Conservation (phyloP, 2,329 filamentous ascomycete genomes). For the Ophiostoma populinum region DNA sequence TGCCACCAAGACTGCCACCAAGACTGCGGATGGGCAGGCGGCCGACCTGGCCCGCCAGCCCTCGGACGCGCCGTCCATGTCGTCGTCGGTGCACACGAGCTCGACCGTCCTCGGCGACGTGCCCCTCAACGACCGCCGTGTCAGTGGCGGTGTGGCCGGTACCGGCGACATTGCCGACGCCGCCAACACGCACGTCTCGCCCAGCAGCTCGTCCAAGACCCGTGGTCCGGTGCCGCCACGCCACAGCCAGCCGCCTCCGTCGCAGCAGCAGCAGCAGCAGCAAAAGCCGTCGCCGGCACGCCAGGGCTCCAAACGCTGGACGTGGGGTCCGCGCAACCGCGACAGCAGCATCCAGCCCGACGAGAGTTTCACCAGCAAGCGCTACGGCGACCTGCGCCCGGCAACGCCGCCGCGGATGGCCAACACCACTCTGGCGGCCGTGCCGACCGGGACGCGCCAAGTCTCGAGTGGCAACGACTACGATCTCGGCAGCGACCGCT, state of each 20-base stretch:
- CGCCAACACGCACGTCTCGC: too few relatives aligned
- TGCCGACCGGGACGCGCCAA: constrained; percentile 27
- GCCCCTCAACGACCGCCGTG: constrained; percentile 25
- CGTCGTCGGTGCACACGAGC: constrained; percentile 8
- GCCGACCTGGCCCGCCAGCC: constrained; percentile 14
- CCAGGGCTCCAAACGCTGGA: constrained; percentile 9
- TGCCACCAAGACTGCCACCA: constrained; percentile 21
- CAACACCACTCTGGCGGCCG: constrained; percentile 15
- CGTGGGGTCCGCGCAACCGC: constrained; percentile 9
- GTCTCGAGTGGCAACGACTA: constrained; percentile 44
- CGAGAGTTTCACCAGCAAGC: constrained; percentile 29
- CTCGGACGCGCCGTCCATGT: constrained; percentile 9
- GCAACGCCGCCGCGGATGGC: constrained; percentile 37
- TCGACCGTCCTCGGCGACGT: constrained; percentile 24
- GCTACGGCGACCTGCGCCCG: constrained; percentile 40
- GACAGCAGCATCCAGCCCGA: constrained; percentile 33
- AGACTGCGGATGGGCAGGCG: constrained; percentile 20
- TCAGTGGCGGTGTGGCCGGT: constrained; percentile 23
- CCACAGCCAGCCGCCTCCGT: background rate
- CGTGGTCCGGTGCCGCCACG: constrained; percentile 2
- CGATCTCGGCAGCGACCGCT: constrained; percentile 14
- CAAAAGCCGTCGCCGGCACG: constrained; percentile 1
- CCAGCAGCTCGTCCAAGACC: background rate
- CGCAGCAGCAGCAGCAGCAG: constrained; percentile 1
- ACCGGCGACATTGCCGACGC: constrained; percentile 8